These are phyloP conservation scores for Podila epicladia DNA, from an alignment of 192 early-diverging fungal genomes.

Conservation along the genomic window DNA sequence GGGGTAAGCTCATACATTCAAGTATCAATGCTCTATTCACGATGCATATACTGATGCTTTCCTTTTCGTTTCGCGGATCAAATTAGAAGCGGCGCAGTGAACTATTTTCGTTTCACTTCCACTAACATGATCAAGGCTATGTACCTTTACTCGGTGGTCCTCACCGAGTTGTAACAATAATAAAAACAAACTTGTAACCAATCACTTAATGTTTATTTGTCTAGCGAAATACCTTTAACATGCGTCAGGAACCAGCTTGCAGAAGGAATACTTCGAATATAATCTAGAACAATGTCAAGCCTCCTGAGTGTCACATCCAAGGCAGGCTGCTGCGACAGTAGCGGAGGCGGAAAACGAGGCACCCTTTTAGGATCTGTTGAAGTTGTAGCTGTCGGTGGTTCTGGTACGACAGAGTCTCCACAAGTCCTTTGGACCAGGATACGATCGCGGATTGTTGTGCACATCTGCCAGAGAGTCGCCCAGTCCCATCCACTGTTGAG, in stretches of 20 bases:
- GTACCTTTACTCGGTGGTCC: no score
- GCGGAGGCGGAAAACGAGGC: slow-evolving; percentile 29
- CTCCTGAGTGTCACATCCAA: slow-evolving; percentile 29
- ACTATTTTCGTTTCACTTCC: no score
- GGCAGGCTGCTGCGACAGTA: slow-evolving; percentile 30
- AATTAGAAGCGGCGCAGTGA: slow-evolving; percentile 1
- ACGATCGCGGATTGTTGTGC: slow-evolving; percentile 15
- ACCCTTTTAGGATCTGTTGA: background rate
- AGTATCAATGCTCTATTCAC: background rate
- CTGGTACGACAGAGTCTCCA: background rate
- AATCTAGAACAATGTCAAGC: slow-evolving; percentile 9
- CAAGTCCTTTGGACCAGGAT: slow-evolving; percentile 5
- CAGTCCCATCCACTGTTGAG: slow-evolving; percentile 65
- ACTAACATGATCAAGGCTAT: no score
- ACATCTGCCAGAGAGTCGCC: slow-evolving; percentile 53
- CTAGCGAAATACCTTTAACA: slow-evolving; percentile 16
- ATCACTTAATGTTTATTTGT: background rate
- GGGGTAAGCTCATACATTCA: slow-evolving; percentile 53
- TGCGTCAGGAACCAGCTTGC: slow-evolving; percentile 33
- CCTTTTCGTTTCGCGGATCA: background rate
- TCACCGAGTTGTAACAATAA: no score
- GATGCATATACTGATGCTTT: background rate
- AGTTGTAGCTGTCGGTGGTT: background rate
- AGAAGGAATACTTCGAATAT: slow-evolving; percentile 18
- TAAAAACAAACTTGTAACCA: no score